Evolutionary conservation across 2,329 filamentous ascomycete genomes (phyloP).

Genomic region (Aspergillus arachidicola): DNA sequence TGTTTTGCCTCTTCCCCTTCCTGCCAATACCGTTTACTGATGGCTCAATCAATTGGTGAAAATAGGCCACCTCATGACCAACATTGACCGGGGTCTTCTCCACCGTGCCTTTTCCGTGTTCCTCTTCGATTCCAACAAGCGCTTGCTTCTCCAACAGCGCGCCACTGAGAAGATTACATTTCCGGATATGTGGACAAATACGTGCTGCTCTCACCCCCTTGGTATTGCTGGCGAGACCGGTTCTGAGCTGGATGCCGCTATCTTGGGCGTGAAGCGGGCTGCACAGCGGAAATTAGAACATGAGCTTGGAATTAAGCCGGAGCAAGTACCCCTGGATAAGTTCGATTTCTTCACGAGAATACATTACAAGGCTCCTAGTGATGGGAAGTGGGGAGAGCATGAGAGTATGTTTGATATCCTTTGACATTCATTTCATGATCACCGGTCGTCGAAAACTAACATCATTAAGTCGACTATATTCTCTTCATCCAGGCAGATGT

Average conservation of each 20-base stretch:
- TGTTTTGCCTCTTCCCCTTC: neutral
- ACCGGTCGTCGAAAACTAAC: conserved; percentile 17
- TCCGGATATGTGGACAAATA: conserved; percentile 99
- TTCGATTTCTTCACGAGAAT: conserved; percentile 96
- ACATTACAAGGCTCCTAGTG: conserved; percentile 95
- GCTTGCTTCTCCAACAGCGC: conserved; percentile 91
- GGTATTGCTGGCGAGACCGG: conserved; percentile 91
- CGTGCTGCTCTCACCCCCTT: conserved; percentile 96
- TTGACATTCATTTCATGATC: conserved; percentile 1
- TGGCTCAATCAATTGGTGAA: neutral
- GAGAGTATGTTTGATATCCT: conserved; percentile 68
- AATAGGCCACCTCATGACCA: conserved; percentile 94
- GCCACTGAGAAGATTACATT: conserved; percentile 98
- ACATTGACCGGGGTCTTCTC: conserved; percentile 93
- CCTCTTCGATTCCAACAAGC: conserved; percentile 92
- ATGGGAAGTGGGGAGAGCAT: conserved; percentile 98
- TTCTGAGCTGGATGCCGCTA: conserved; percentile 73
- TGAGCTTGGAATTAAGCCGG: conserved; percentile 86
- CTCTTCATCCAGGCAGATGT: conserved; percentile 96
- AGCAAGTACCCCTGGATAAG: conserved; percentile 86
- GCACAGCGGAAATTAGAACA: conserved; percentile 93
- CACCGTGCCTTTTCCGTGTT: conserved; percentile 98
- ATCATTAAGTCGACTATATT: conserved; percentile 83
- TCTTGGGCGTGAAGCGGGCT: conserved; percentile 85
- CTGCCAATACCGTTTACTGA: neutral